These are phyloP conservation scores for Fusarium lateritium DNA, from an alignment of 2,329 filamentous ascomycete genomes.

Conservation along the genomic window DNA sequence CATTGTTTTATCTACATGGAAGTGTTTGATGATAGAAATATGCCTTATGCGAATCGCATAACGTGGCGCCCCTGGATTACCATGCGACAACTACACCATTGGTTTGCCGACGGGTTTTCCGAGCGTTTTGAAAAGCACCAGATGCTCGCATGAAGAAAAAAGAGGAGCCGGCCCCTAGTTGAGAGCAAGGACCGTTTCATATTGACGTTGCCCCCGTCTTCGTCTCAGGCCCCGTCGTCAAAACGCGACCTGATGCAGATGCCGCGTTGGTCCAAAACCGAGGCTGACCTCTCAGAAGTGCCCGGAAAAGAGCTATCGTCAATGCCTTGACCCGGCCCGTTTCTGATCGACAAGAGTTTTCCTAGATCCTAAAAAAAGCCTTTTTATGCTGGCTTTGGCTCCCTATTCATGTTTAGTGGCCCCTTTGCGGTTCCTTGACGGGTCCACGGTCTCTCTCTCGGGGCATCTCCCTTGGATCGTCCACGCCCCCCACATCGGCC, in stretches of 20 bases:
- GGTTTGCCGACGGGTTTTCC: conserved; percentile 4
- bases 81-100: neutral
- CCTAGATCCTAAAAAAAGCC: conserved; percentile 42
- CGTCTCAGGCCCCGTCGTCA: conserved; percentile 46
- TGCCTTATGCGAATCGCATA: conserved; percentile 21
- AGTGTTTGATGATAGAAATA: conserved; percentile 15
- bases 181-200: conserved; percentile 45
- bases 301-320: conserved; percentile 4
- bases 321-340: conserved; percentile 28
- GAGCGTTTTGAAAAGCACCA: conserved; percentile 2
- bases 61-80: too few species aligned
- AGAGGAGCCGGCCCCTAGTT: conserved; percentile 27
- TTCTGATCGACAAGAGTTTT: conserved; percentile 41
- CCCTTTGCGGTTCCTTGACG: conserved; percentile 28
- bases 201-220: conserved; percentile 31
- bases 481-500: conserved; percentile 45
- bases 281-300: conserved; percentile 1
- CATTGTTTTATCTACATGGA: conserved; percentile 28
- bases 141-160: conserved; percentile 42
- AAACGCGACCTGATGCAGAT: conserved; percentile 44
- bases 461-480: conserved; percentile 45
- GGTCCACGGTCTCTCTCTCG: conserved; percentile 46
- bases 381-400: neutral
- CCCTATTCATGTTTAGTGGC: conserved; percentile 26
- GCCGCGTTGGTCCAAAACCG: conserved; percentile 2